Percentiles rank a stretch among this genome's conserved stretches.
Conservation (phyloP, 352 stramenopile species). For the Globisporangium middletonii region DNA sequence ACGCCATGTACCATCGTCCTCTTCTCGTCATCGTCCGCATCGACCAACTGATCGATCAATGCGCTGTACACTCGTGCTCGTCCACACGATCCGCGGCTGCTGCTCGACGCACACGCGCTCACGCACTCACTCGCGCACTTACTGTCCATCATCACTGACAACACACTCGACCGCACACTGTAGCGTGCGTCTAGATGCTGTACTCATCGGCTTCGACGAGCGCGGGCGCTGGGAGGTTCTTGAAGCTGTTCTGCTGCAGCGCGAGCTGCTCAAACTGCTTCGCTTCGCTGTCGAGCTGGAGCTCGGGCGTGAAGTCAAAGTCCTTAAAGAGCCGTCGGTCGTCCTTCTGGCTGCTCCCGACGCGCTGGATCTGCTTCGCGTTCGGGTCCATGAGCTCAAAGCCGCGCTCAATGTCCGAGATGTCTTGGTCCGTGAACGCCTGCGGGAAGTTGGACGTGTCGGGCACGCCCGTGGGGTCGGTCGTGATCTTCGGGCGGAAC, state of each 20-base stretch:
- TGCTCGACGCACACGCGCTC: background rate
- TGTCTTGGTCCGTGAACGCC: slow-evolving; percentile 82
- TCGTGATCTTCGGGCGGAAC: slow-evolving; percentile 80
- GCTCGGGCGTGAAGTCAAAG: slow-evolving; percentile 82
- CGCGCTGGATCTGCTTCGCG: slow-evolving; percentile 56
- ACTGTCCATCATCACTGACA: background rate
- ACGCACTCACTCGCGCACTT: background rate
- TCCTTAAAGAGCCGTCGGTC: slow-evolving; percentile 80
- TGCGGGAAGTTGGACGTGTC: slow-evolving; percentile 86
- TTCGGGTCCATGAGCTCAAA: slow-evolving; percentile 50
- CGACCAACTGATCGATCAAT: background rate
- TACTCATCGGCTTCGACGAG: slow-evolving; percentile 80
- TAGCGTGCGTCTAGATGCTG: slow-evolving; percentile 33
- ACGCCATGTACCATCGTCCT: no score
- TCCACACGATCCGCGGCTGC: slow-evolving; percentile 1
- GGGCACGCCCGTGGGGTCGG: slow-evolving; percentile 59
- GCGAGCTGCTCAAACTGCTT: slow-evolving; percentile 85
- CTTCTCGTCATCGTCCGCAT: no score
- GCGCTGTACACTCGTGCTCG: background rate
- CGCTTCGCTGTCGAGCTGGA: slow-evolving; percentile 74
- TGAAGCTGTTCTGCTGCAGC: slow-evolving; percentile 76
- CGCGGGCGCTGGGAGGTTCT: slow-evolving; percentile 65
- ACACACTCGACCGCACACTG: background rate
- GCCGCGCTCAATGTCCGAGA: slow-evolving; percentile 80
- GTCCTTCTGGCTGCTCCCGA: slow-evolving; percentile 45